Evolutionary conservation across 805 yeast species (phyloP), one percentile per base, ranked within the genome.

Genomic region (Kregervanrija delftensis): DNA sequence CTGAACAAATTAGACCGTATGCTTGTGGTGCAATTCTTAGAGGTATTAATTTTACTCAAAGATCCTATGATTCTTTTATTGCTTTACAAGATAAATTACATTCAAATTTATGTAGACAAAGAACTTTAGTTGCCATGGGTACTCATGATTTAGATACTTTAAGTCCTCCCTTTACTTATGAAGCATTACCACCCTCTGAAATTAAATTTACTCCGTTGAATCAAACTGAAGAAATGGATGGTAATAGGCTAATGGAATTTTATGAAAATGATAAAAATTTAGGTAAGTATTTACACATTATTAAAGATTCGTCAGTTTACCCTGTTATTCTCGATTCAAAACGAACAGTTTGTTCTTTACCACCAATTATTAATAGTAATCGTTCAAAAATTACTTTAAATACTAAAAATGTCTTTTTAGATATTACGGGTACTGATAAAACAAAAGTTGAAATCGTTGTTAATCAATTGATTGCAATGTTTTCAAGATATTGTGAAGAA

Each of bases 91-190:
- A 93, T 66, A 93, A 93, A 67, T 74, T 93, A 54, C 99, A 93
- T 70, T 73, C 95, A 50, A 93, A 93, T 65, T 72, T 93, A 60
- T 91, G 99, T 68, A 91, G 99, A 73, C 86, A 91, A 68, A 86
- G 99, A 76, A 83, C 96, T 32, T 76, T 93, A 56, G 99, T 93
- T 45, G 98, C 99, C 41, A 89, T 91, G 76, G 99, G 99, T 58
- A 93, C 99, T 43, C 99, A 93, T 61, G 98, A 93, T 66, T 73
- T 83, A 50, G 95, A 87, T 64, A 78, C 84, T 40, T 68, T 91
- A 53, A 85, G 86, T 28, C 95, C 96, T 48, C 65, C 64, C 17
- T 88, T 93, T 70, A 78, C 87, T 44, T 93, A 88, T 71, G 87
- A 83, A 61, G 97, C 93, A 37, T 69, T 85, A 53, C 72, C 79